Conservation (phyloP, 2,329 filamentous ascomycete species). For the Fonsecaea nubica region DNA sequence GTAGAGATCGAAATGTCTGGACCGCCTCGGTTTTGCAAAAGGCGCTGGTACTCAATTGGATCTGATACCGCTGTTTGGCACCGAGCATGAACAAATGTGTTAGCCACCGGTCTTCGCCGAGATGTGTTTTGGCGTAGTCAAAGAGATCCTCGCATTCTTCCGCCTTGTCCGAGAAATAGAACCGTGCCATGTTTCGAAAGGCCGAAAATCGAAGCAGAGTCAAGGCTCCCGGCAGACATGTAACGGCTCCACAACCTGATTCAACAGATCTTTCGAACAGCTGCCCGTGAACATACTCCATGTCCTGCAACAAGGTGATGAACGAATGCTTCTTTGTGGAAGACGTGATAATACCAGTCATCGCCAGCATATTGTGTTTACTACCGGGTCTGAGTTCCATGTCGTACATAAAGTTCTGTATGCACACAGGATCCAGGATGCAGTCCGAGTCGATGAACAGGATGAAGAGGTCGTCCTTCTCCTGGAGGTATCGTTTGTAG, state of each 20-base stretch:
- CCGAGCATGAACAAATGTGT: slow-evolving; percentile 99
- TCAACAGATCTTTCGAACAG: slow-evolving; percentile 95
- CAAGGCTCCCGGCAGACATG: slow-evolving; percentile 91
- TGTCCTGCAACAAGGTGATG: slow-evolving; percentile 92
- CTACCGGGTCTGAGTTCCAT: slow-evolving; percentile 97
- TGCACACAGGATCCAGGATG: slow-evolving; percentile 85
- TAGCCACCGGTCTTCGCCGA: slow-evolving; percentile 95
- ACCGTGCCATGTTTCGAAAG: slow-evolving; percentile 95
- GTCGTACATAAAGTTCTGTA: slow-evolving; percentile 98
- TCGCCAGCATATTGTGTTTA: slow-evolving; percentile 89
- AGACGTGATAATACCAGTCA: slow-evolving; percentile 96
- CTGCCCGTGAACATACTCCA: slow-evolving; percentile 98
- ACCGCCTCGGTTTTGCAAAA: slow-evolving; percentile 99
- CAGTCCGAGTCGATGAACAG: slow-evolving; percentile 98
- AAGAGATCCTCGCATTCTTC: slow-evolving; percentile 96
- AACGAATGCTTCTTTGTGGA: slow-evolving; percentile 87
- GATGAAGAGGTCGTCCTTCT: slow-evolving; percentile 91
- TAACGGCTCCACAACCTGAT: slow-evolving; percentile 91
- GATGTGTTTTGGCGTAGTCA: slow-evolving; percentile 92
- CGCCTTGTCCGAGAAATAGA: slow-evolving; percentile 97
- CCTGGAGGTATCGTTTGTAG: slow-evolving; percentile 82
- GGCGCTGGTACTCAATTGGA: slow-evolving; percentile 95
- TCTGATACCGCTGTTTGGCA: slow-evolving; percentile 89
- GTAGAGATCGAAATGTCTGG: slow-evolving; percentile 79
- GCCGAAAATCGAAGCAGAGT: slow-evolving; percentile 96